phyloP scores from a whole-genome alignment of 139 green algal species.

The Volvox reticuliferus region DNA sequence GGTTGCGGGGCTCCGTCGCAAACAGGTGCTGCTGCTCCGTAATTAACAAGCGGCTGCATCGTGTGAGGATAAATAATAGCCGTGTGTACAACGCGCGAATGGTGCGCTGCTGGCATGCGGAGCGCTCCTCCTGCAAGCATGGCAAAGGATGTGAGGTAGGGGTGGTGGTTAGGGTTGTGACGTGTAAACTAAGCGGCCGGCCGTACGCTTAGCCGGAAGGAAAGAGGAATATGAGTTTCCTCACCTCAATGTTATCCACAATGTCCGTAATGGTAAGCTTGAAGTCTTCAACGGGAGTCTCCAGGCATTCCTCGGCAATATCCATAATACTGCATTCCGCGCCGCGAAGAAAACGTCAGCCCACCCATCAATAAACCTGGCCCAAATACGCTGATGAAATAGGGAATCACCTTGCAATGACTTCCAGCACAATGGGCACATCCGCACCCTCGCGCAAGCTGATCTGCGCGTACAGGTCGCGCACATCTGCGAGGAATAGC shows the following conservation, averaged over 20 bases:
- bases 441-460: slow-evolving; percentile 39
- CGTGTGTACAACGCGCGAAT: slow-evolving; percentile 69
- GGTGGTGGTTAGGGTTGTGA: background rate
- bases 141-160: background rate
- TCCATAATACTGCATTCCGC: slow-evolving; percentile 50
- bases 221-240: background rate
- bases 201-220: background rate
- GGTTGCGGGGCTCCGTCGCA: slow-evolving; percentile 58
- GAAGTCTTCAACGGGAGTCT: slow-evolving; percentile 72
- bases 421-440: slow-evolving; percentile 50
- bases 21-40: slow-evolving; percentile 63
- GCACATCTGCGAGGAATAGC: slow-evolving; percentile 43
- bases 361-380: background rate
- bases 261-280: slow-evolving; percentile 71
- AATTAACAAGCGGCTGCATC: slow-evolving; percentile 78
- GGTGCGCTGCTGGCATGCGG: slow-evolving; percentile 58
- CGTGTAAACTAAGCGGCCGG: background rate
- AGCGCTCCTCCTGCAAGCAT: slow-evolving; percentile 37
- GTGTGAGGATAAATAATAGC: slow-evolving; percentile 85
- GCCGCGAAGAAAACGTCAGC: background rate
- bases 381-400: background rate
- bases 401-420: slow-evolving; percentile 30
- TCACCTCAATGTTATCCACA: slow-evolving; percentile 78
- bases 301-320: slow-evolving; percentile 72
- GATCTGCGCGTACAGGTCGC: slow-evolving; percentile 41